Base-by-base conservation (phyloP, 225 moss, liverwort and hornwort species). In the Physcomitrium patens region DNA sequence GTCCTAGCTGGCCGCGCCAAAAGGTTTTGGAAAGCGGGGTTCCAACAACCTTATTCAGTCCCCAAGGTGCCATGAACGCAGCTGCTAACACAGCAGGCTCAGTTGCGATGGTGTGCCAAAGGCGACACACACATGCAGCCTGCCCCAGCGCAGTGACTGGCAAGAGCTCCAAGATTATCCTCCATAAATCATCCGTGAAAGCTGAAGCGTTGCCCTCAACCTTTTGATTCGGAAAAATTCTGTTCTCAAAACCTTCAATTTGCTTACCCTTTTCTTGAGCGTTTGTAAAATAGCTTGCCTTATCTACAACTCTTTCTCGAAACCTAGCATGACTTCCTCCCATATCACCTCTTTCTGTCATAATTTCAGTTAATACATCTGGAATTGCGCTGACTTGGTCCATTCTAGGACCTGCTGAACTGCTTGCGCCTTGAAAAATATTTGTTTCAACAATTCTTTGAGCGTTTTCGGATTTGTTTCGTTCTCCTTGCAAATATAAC, bases 51-150 rank as follows among this genome's bases (percentile, higher is more conserved):
- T 74, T 80, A 74, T 86, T 87, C 65, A 90, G 27, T 49, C 81
- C 87, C 90, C 90, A 90, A 42, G 90, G 87, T 28, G 69, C 43
- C 80, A 78, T 81, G 66, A 90, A 90, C 14, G 90, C 84, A 24
- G 85, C 74, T 68, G 82, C 90, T 79, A 90, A 72, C 18, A 83
- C 79, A 13, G 71, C 79, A 67, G 87, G 90, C 68, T 90, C 87
- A 69, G 73, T 82, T 79, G 85, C 85, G 28, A 87, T 90, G 55
- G 84, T 82, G 48, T 77, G 83, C 90, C 90, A 90, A 44, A 90
- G 80, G 62, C 83, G 85, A 69, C 90, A 90, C 49, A 90, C 87
- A 81, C 90, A 90, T 68, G 85, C 85, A 45, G 85, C 87, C 51
- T 87, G 84, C 18, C 87, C 89, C 26, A 90, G 65, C 15, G 70